A percentile compares a stretch with the other conserved stretches of the same genome.
These are phyloP conservation scores for Trichothecium roseum DNA, from an alignment of 2,329 filamentous ascomycete genomes.

Conservation along the genomic window DNA sequence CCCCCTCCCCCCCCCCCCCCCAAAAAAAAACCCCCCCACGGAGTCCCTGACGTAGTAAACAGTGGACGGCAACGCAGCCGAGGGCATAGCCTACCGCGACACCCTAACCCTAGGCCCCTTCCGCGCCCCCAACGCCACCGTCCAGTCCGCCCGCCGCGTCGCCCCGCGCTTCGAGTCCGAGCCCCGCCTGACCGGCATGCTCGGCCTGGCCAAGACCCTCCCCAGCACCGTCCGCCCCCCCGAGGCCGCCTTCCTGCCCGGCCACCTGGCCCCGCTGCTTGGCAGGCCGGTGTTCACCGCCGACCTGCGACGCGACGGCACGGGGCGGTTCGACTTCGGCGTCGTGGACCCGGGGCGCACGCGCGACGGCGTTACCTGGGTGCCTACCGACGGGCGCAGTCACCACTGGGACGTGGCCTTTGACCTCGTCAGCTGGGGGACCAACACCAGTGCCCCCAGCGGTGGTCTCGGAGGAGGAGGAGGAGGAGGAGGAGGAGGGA, in stretches of 20 bases:
- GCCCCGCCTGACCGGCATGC: constrained; percentile 34
- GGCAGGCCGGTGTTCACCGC: constrained; percentile 34
- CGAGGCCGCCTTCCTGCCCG: constrained; percentile 33
- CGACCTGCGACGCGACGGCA: constrained; percentile 36
- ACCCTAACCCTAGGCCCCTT: constrained; percentile 35
- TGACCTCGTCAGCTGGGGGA: constrained; percentile 30
- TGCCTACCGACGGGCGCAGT: constrained; percentile 19
- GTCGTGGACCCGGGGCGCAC: constrained; percentile 30
- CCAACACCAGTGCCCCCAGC: no score
- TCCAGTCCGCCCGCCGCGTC: constrained; percentile 37
- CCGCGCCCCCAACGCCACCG: constrained; percentile 30
- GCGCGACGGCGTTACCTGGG: constrained; percentile 31
- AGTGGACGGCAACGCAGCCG: constrained; percentile 34
- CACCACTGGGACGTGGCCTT: constrained; percentile 36
- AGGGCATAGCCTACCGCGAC: constrained; percentile 40
- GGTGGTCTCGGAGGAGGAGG: no score
- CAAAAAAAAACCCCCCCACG: not conserved
- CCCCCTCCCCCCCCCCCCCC: not conserved
- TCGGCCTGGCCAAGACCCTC: constrained; percentile 39
- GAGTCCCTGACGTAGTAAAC: not conserved
- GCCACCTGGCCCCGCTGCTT: constrained; percentile 28
- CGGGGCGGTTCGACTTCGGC: constrained; percentile 42
- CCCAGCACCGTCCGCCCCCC: constrained; percentile 31
- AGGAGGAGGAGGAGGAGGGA: no score
- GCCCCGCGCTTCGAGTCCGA: constrained; percentile 31